Evolutionary conservation across 495 filamentous ascomycete genomes (phyloP).

Genomic region (Tirmania nivea): DNA sequence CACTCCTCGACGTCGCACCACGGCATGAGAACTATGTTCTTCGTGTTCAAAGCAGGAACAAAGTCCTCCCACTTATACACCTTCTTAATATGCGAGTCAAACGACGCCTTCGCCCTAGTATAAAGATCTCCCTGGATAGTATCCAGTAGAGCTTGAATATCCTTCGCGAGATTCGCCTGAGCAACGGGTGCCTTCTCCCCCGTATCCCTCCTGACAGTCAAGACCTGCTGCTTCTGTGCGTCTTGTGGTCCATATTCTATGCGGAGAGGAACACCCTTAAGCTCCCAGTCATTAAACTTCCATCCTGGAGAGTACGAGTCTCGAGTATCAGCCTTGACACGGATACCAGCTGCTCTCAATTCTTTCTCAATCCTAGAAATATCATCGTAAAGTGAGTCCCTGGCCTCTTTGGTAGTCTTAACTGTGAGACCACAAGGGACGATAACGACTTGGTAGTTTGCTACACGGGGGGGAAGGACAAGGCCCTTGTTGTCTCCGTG

Average conservation of each 20-base stretch:
- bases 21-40: slow-evolving; percentile 81
- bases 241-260: slow-evolving; percentile 93
- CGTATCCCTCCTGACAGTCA: slow-evolving; percentile 69
- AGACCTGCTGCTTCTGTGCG: slow-evolving; percentile 58
- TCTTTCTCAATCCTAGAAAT: slow-evolving; percentile 42
- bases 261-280: slow-evolving; percentile 80
- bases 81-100: slow-evolving; percentile 51
- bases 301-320: slow-evolving; percentile 80
- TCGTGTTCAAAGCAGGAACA: slow-evolving; percentile 61
- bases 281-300: slow-evolving; percentile 97
- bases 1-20: slow-evolving; percentile 37
- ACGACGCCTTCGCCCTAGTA: slow-evolving; percentile 55
- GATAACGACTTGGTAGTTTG: slow-evolving; percentile 63
- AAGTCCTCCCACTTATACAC: slow-evolving; percentile 81
- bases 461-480: slow-evolving; percentile 66
- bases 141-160: slow-evolving; percentile 60
- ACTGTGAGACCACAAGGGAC: slow-evolving; percentile 88
- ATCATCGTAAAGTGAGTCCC: slow-evolving; percentile 44
- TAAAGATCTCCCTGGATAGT: slow-evolving; percentile 76
- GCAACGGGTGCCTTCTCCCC: slow-evolving; percentile 56
- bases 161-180: slow-evolving; percentile 44
- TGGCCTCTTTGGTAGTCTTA: slow-evolving; percentile 59
- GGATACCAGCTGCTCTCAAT: slow-evolving; percentile 43
- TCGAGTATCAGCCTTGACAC: slow-evolving; percentile 51
- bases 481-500: slow-evolving; percentile 89